Base-by-base conservation (phyloP, 2,329 filamentous ascomycete species). In the Paecilomyces formosus region DNA sequence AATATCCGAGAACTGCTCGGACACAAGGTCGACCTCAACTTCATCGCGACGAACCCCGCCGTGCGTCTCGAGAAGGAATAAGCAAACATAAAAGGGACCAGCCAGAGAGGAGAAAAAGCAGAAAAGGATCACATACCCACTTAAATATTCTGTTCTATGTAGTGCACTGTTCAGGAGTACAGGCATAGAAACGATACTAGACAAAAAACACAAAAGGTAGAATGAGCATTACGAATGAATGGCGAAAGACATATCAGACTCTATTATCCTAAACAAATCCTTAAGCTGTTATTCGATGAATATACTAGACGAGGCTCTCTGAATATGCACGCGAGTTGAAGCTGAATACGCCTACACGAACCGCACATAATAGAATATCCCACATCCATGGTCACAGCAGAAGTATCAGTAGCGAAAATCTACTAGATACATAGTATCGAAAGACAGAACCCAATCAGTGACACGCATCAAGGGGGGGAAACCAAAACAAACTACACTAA, bases 1-100 rank as follows among this genome's bases (percentile, higher is more conserved):
- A 97, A 97, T 76, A 97, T 97, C 68, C 86, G 92, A 66, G 92
- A 96, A 76, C 78, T 97, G 69, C 80, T 99, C 57, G 93, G 93
- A 13, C 93, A 99, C 79, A 96, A 96, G 80, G 92, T 97, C 50
- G 92, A 97, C 77, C 78, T 97, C 71, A 86, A 86, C 70, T 97
- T 97, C 79, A 92, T 99, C 66, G 88, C 95, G 80, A 86, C 82
- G 65, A 97, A 96, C 76, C 87, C 93, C 11, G 94, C 93, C 21
- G 92, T 97, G 61, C 84, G 93, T 74, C 79, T 97, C 72, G 90
- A 95, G 68, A 93, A 92, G 79, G 84, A 91, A 66, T 93, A 85
- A 70, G 73, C 26, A 1, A 24, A 22, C n/a, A 35, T 54, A 56
- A 57, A 49, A 60, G 60, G 57, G 60, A 63, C 60, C 65, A 65